A percentile compares a stretch with the other conserved stretches of the same genome.
Evolutionary conservation across 345 rosid species (phyloP).

Genomic region (Nephelium lappaceum): DNA sequence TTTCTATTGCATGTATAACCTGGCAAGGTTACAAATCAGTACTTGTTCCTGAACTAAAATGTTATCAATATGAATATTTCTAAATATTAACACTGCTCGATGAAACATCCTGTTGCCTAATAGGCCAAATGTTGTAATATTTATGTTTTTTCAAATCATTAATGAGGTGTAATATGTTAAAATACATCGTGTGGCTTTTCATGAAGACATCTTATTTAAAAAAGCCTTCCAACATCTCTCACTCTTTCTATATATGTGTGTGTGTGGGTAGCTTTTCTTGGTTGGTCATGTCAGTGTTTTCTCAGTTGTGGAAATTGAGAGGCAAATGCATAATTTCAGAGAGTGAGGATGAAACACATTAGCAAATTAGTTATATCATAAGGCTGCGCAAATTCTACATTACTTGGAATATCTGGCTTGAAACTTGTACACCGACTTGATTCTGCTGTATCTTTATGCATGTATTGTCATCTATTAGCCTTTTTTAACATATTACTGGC

Average conservation of each 20-base stretch:
- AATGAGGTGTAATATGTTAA: not conserved
- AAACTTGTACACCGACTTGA: not conserved
- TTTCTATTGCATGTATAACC: not conserved
- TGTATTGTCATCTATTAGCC: not conserved
- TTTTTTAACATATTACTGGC: not conserved
- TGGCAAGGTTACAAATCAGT: not conserved
- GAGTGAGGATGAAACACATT: not conserved
- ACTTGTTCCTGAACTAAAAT: not conserved
- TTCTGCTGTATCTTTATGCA: not conserved
- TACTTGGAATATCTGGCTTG: not conserved
- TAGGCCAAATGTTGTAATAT: not conserved
- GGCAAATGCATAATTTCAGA: not conserved
- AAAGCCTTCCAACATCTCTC: too few relatives aligned
- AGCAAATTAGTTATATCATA: not conserved
- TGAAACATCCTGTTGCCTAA: not conserved
- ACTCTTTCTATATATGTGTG: constrained; percentile 9
- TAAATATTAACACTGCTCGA: not conserved
- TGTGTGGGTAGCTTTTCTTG: not conserved
- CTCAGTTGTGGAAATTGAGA: not conserved
- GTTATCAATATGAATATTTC: not conserved
- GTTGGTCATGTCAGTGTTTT: not conserved
- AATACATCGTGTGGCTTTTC: too few relatives aligned
- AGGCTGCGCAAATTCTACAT: not conserved
- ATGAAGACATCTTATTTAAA: too few relatives aligned
- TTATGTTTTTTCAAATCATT: not conserved